Evolutionary conservation across 2,329 filamentous ascomycete genomes (phyloP).

Genomic region (Graphilbum fragrans): DNA sequence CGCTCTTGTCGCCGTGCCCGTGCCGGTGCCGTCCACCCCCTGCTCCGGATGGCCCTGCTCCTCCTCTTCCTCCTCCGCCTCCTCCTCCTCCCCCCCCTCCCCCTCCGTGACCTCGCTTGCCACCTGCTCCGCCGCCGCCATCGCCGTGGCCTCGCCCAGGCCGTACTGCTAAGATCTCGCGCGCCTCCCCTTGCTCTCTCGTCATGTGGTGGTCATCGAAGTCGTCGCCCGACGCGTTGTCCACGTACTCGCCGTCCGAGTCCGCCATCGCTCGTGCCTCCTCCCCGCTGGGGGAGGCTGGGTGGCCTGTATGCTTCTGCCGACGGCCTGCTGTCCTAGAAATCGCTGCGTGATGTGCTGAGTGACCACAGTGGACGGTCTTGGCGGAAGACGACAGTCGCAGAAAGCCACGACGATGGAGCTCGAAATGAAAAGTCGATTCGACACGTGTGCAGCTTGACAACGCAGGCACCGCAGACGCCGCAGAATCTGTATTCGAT

Average conservation of each 20-base stretch:
- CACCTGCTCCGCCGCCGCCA: constrained; percentile 5
- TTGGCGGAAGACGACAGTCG: too few species aligned
- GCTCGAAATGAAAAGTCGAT: too few species aligned
- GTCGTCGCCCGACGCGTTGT: constrained; percentile 54
- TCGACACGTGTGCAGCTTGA: too few species aligned
- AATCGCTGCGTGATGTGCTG: too few species aligned
- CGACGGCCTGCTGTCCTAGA: too few species aligned
- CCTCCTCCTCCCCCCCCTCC: constrained; percentile 1
- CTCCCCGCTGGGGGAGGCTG: too few species aligned
- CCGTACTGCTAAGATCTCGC: constrained; percentile 9
- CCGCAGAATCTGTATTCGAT: too few species aligned
- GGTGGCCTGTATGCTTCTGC: too few species aligned
- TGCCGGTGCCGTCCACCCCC: constrained; percentile 5
- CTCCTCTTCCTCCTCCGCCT: constrained; percentile 10
- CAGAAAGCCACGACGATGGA: too few species aligned
- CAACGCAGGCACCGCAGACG: too few species aligned
- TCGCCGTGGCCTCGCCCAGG: constrained; percentile 12
- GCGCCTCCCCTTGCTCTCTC: constrained; percentile 12
- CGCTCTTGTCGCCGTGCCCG: constrained; percentile 8
- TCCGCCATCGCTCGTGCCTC: constrained; percentile 43
- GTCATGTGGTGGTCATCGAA: constrained; percentile 36
- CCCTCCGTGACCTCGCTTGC: constrained; percentile 12
- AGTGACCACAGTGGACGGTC: too few species aligned
- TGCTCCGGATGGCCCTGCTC: constrained; percentile 13
- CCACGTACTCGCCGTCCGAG: constrained; percentile 60